Percentiles rank a stretch among this genome's conserved stretches.
Evolutionary conservation across 2,329 filamentous ascomycete genomes (phyloP).

Genomic region (Gliomastix tumulicola): DNA sequence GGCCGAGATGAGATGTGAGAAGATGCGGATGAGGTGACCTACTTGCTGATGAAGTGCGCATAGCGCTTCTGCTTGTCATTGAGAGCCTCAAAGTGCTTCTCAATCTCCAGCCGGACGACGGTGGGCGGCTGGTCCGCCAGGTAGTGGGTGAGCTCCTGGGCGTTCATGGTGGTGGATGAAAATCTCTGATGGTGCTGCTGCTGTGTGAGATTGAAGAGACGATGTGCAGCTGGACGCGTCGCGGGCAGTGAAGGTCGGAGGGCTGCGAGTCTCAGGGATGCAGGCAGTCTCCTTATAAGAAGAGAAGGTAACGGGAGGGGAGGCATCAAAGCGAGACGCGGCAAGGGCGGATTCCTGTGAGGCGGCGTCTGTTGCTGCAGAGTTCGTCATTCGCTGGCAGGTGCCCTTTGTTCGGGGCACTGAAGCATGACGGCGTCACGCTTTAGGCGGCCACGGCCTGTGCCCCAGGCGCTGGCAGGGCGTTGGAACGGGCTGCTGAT

Average conservation of each 20-base stretch:
- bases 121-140: conserved; percentile 86
- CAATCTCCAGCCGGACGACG: conserved; percentile 82
- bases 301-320: conserved; percentile 22
- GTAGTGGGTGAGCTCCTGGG: conserved; percentile 64
- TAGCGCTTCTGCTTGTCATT: conserved; percentile 77
- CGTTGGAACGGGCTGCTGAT: too few species aligned
- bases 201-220: conserved; percentile 5
- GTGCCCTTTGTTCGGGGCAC: too few species aligned
- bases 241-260: conserved; percentile 16
- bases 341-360: too few species aligned
- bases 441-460: too few species aligned
- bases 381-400: too few species aligned
- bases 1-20: too few species aligned
- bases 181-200: conserved; percentile 16
- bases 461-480: too few species aligned
- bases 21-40: conserved; percentile 20
- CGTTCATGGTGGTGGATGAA: conserved; percentile 42
- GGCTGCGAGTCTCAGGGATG: conserved; percentile 18
- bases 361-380: too few species aligned
- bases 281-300: conserved; percentile 24
- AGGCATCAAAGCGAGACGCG: conserved; percentile 19
- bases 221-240: too few species aligned
- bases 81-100: conserved; percentile 82
- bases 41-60: conserved; percentile 83
- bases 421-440: too few species aligned